Evolutionary conservation across 768 basidiomycete species (phyloP), one percentile per base, ranked within the genome.

Genomic region (Infundibulicybe gibba): DNA sequence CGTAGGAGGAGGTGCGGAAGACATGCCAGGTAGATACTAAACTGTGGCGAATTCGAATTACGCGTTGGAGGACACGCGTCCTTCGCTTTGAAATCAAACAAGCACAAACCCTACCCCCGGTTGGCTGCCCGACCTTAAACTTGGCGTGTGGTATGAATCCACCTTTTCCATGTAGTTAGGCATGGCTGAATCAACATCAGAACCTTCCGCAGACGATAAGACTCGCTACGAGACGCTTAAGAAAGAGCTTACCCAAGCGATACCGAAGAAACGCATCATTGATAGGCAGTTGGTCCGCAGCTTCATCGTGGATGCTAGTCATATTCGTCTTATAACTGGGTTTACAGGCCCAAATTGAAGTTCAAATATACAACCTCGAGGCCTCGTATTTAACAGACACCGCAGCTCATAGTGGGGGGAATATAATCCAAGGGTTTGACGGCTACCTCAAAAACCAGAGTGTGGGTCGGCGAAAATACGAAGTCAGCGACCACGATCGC

Each of bases 361-460:
- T 80, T 21, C 80, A 87, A 56, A 87, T 93, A 54, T 87, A 87
- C 66, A 83, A 80, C 50, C 72, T 88, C 20, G 90, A 93, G 62
- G 79, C 79, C 8, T 66, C 75, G 3, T 93, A 92, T 63, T 70
- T 93, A 32, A 79, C 81, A 6, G 90, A 93, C 44, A 91, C 90
- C 0, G 79, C 84, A 1, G 71, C 72, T 0, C 83, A 86, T 50
- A 83, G 80, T 55, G 88, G 90, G 14, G 90, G 90, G 25, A 92
- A 93, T 54, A 91, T 93, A 44, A 85, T 93, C 32, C 85, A 85
- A 55, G 90, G 90, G 3, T 92, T 92, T 53, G 90, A 92, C 45
- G 82, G 84, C 35, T 93, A 91, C 60, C 77, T 92, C 48, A 93
- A 92, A 65, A 84, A 84, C 55, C 85, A 83, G 49, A 77, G 76